Percentiles rank a stretch among this genome's conserved stretches.
phyloP scores from a whole-genome alignment of 2,329 filamentous ascomycete species.

The Botrytis cinerea region DNA sequence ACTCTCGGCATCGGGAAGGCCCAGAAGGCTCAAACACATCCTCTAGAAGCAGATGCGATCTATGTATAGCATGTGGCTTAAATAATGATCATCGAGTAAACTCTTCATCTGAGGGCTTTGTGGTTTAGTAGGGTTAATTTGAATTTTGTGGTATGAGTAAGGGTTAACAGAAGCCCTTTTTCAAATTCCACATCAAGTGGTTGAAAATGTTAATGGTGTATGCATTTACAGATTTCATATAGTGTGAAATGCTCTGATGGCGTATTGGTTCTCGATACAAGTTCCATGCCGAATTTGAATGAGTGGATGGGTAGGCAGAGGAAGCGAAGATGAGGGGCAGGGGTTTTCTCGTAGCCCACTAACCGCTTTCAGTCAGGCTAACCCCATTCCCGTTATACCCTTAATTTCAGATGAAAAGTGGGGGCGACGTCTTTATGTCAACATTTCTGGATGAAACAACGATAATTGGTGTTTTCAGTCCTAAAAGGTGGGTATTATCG shows the following conservation, averaged over 20 bases:
- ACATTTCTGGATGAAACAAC: background rate
- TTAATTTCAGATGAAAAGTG: background rate
- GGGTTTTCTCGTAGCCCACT: background rate
- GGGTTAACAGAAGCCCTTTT: background rate
- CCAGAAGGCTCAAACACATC: background rate
- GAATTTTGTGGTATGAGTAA: background rate
- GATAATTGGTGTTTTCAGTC: slow-evolving; percentile 1
- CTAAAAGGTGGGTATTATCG: background rate
- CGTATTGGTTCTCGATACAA: background rate
- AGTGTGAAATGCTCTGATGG: too few species aligned
- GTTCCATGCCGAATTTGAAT: background rate
- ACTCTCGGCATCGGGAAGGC: too few species aligned
- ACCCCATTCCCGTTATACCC: background rate
- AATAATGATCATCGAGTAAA: background rate
- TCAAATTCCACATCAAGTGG: background rate
- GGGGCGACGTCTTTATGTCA: background rate
- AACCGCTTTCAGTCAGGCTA: background rate
- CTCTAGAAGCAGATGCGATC: background rate
- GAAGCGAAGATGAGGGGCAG: background rate
- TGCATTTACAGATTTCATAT: background rate
- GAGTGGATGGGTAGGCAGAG: background rate
- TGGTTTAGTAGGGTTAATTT: too few species aligned
- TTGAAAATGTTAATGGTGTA: background rate
- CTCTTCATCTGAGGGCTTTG: background rate
- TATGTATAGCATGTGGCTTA: background rate